Base-by-base conservation (phyloP, 257 asterid species). In the Paulownia fortunei region DNA sequence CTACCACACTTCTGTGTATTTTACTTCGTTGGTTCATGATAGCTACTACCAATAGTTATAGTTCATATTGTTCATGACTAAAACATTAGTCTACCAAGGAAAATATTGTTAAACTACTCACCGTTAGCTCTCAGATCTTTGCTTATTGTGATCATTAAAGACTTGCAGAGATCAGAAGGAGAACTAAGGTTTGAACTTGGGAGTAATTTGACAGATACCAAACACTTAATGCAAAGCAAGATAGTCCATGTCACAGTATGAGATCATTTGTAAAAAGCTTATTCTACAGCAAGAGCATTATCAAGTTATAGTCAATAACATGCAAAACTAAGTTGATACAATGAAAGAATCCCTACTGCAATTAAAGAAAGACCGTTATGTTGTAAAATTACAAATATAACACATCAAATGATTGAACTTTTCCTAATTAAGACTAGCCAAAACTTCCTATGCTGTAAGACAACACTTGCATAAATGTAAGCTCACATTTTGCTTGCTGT, bases 401-500 rank as follows among this genome's bases (percentile, higher is more conserved):
- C 73, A 30, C 46, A 47, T 69, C 27, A 69, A 30, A 13, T 30
- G n/a, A 49, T 47, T 47, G 15, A 8, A 23, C 24, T 4, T 15
- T 47, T 69, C 61, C 61, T 8, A 69, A 58, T 27, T 13, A 23
- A 67, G 73, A 7, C 56, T 42, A 67, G 13, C 0, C 26, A 24
- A 66, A 44, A 24, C 30, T 21, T 21, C 21, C 13, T 2, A 44
- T 23, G 58, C 56, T 12, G 16, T 42, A 44, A 26, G 58, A 49
- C 21, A 6, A 44, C 49, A 67, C 23, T 39, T 66, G 23, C 54
- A 18, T 11, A 10, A 11, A 65, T 51, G 42, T 64, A n/a, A 6
- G 26, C 55, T 27, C 58, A 42, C 37, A 67, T 42, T 23, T 67
- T 67, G 49, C 58, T 67, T 67, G 58, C 39, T 67, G 39, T 13